Conservation (phyloP, 208 protist species). For the Trypanosoma rangeli region DNA sequence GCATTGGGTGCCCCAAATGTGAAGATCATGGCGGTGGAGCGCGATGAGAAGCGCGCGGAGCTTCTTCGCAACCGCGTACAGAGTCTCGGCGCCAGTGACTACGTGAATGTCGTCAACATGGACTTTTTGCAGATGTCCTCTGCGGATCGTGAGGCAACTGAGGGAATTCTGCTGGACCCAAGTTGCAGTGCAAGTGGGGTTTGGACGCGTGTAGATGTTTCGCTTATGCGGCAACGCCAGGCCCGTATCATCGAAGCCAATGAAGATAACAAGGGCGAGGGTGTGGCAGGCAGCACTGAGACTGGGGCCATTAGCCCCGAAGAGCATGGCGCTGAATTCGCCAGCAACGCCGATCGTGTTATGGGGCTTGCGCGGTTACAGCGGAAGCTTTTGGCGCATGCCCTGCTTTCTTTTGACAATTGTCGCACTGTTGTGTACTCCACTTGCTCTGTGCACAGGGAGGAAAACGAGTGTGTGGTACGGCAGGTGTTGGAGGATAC, state of each 20-base stretch:
- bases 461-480: constrained; percentile 90
- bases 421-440: constrained; percentile 91
- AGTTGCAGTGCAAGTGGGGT: constrained; percentile 92
- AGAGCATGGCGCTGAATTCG: constrained; percentile 45
- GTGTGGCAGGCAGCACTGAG: constrained; percentile 5
- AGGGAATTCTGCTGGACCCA: constrained; percentile 91
- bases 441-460: constrained; percentile 90
- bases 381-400: constrained; percentile 84
- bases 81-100: constrained; percentile 61
- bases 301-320: constrained; percentile 39
- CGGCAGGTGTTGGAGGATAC: constrained; percentile 72
- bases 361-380: constrained; percentile 80
- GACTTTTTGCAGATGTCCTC: constrained; percentile 87
- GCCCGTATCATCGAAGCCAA: neutral
- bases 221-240: constrained; percentile 46
- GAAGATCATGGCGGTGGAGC: constrained; percentile 88
- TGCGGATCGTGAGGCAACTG: constrained; percentile 65
- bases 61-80: constrained; percentile 67
- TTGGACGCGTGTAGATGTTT: constrained; percentile 82
- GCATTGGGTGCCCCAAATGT: constrained; percentile 60
- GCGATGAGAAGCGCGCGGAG: constrained; percentile 68
- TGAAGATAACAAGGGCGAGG: constrained; percentile 16
- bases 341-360: constrained; percentile 66
- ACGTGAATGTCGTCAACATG: constrained; percentile 81
- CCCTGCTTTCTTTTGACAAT: constrained; percentile 85